Conservation (phyloP, 1,284 basidiomycete species). For the Austroboletus novae-zelandiae region DNA sequence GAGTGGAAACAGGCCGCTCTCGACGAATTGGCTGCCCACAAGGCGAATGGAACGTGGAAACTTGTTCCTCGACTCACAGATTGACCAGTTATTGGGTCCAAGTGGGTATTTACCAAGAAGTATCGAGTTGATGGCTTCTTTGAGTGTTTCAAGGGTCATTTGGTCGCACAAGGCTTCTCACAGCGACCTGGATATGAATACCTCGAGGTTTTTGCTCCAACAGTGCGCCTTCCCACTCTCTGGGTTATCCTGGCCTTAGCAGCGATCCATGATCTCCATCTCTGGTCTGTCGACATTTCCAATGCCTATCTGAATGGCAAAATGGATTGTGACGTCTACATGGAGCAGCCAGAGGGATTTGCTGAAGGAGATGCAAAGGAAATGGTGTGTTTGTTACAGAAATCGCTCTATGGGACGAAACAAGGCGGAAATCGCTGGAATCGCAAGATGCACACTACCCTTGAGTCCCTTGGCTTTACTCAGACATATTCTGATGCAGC, state of each 20-base stretch:
- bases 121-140: slow-evolving; percentile 6
- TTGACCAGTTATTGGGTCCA: slow-evolving; percentile 1
- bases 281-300: too few species aligned
- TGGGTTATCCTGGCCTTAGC: slow-evolving; percentile 1
- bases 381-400: too few species aligned
- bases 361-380: too few species aligned
- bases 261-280: too few species aligned
- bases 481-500: too few species aligned
- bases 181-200: slow-evolving; percentile 44
- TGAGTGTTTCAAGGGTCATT: slow-evolving; percentile 14
- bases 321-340: too few species aligned
- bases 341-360: too few species aligned
- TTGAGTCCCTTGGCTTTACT: too few species aligned
- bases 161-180: slow-evolving; percentile 17
- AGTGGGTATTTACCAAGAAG: slow-evolving; percentile 10
- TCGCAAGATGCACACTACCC: too few species aligned
- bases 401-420: too few species aligned
- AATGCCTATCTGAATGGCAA: too few species aligned
- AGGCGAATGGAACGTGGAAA: slow-evolving; percentile 7
- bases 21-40: slow-evolving; percentile 7
- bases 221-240: slow-evolving; percentile 31
- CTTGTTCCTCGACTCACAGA: background rate
- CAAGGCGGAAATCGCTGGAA: too few species aligned
- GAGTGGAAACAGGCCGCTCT: slow-evolving; percentile 12
- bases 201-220: slow-evolving; percentile 39